These are phyloP conservation scores for Podaxis carcinomalis DNA, from an alignment of 768 basidiomycete genomes.

Conservation along the genomic window DNA sequence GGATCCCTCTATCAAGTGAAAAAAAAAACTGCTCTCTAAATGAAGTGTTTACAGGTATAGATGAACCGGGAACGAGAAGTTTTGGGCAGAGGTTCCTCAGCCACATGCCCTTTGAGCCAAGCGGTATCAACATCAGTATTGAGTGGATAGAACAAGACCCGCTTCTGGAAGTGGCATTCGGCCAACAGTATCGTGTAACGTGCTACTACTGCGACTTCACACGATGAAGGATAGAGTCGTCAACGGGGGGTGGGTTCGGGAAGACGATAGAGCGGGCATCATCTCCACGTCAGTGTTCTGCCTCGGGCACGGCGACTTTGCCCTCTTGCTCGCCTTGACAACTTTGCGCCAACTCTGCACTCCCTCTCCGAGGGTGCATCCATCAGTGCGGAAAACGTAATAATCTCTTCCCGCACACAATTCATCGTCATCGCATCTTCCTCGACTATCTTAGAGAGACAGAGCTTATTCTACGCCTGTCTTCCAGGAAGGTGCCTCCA, in stretches of 20 bases:
- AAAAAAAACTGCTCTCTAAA: not conserved
- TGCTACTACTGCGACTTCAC: not conserved
- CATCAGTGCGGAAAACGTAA: not conserved
- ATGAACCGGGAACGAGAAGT: not conserved
- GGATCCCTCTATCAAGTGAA: not conserved
- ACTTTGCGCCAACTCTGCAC: not conserved
- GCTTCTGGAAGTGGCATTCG: not conserved
- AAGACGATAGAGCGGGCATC: slow-evolving; percentile 1
- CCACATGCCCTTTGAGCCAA: slow-evolving; percentile 3
- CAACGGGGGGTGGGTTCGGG: not conserved
- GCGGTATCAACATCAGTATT: no score
- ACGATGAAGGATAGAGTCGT: not conserved
- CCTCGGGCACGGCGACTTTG: slow-evolving; percentile 7
- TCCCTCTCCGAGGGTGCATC: not conserved
- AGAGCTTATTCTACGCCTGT: not conserved
- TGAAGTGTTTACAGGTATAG: not conserved
- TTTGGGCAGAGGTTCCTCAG: not conserved
- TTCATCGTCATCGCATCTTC: not conserved
- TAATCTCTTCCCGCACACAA: not conserved
- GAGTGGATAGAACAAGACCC: not conserved
- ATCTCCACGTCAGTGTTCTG: not conserved
- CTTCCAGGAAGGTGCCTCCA: not conserved
- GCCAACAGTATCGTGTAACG: not conserved
- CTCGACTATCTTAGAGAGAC: not conserved
- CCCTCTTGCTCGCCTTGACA: not conserved